Conservation (phyloP, 306 rosid species). For the Medicago lupulina region DNA sequence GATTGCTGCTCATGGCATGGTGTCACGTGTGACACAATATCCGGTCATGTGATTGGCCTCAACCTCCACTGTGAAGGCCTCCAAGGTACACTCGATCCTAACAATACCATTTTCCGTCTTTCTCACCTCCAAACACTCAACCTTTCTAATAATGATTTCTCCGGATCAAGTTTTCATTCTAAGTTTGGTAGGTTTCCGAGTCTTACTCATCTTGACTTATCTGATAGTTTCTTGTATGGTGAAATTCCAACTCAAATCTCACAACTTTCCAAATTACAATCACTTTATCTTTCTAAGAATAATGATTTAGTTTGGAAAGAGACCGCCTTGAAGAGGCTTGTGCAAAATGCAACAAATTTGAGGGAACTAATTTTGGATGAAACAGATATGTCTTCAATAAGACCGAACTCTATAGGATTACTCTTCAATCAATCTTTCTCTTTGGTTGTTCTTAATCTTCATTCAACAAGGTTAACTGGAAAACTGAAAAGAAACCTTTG, state of each 20-base stretch:
- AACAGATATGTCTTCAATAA: not conserved
- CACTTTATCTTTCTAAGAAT: not conserved
- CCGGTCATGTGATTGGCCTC: constrained; percentile 20
- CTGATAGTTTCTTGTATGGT: not conserved
- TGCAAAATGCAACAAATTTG: constrained; percentile 17
- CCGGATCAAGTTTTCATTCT: not conserved
- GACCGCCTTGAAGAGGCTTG: not conserved
- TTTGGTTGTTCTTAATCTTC: constrained; percentile 23
- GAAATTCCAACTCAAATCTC: not conserved
- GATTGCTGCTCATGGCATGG: constrained; percentile 44
- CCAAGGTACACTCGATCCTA: not conserved
- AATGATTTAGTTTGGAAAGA: not conserved
- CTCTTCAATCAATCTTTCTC: constrained; percentile 3
- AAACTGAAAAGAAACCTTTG: not conserved
- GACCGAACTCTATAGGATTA: not conserved
- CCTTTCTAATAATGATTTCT: not conserved
- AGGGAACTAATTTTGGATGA: not conserved
- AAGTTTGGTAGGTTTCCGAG: not conserved
- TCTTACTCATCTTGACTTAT: not conserved
- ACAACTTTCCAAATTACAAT: constrained; percentile 6
- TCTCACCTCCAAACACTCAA: constrained; percentile 27
- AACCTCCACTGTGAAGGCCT: constrained; percentile 27
- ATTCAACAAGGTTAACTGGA: not conserved
- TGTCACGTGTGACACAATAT: not conserved
- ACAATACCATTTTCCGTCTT: constrained; percentile 9